Evolutionary conservation across 129 eudicot genomes (phyloP), one percentile per base, ranked within the genome.

Genomic region (Gnaphalium uliginosum): DNA sequence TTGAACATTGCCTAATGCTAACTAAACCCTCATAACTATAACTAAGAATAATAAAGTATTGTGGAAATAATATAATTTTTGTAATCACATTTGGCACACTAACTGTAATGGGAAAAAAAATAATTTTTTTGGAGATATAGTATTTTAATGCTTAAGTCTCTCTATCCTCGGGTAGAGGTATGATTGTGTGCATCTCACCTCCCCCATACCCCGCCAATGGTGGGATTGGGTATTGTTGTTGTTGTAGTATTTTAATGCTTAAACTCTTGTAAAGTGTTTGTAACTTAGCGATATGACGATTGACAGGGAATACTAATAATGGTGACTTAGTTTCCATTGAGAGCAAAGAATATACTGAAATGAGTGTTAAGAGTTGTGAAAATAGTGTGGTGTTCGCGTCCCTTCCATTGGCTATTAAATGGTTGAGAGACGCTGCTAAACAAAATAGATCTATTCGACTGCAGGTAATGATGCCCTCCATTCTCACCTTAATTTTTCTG

Each of bases 321-420:
- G 61, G 60, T 37, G 97, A 87, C 23, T 29, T 77, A 6, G 81
- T 78, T 67, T 74, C 78, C 43, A 89, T 85, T 76, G 92, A 85
- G 71, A 75, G 54, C 50, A 62, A 72, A 63, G 83, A 73, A 29
- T 85, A 85, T 54, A 29, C 64, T 1, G 92, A 88, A 51, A 75
- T 63, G 57, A 75, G 78, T 24, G 69, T 71, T 54, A 85, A 37
- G 60, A 88, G 72, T 68, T 85, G 86, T 65, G 87, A 86, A 76
- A 89, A 86, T 68, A 95, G 99, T 77, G 79, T 83, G 43, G 99
- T 95, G 76, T 95, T 95, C 59, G 77, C 96, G 19, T 89, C 97
- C 6, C 96, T 95, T 84, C 97, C 96, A 15, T 63, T 86, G 72
- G 99, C 99, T 63, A 91, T 95, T n/a, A 91, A 89, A 63, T 95